phyloP scores from a whole-genome alignment of 495 filamentous ascomycete species.

The Penicillium salamii region DNA sequence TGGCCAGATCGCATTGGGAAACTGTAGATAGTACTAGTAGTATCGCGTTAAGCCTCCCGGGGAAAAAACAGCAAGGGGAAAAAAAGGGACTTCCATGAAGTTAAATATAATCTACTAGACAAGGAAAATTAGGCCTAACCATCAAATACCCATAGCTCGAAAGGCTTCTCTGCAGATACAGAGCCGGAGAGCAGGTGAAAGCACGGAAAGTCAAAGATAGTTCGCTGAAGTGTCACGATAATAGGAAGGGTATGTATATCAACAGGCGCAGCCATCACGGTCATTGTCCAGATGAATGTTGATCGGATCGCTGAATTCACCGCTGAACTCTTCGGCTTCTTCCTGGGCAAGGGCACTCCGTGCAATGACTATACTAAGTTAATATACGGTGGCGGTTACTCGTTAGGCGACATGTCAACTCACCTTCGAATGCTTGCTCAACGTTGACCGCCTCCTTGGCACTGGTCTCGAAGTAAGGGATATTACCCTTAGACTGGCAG shows the following conservation, averaged over 20 bases:
- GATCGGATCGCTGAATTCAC: conserved; percentile 95
- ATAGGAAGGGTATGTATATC: conserved; percentile 32
- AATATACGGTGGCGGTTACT: neutral
- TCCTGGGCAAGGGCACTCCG: conserved; percentile 93
- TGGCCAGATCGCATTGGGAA: no score
- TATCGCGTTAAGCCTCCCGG: neutral
- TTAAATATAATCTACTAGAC: conserved; percentile 22
- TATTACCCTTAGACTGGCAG: conserved; percentile 93
- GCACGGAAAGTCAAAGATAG: conserved; percentile 12
- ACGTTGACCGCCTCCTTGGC: conserved; percentile 98
- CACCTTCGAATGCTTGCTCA: conserved; percentile 97
- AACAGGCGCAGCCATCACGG: conserved; percentile 89
- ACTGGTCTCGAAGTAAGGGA: conserved; percentile 98
- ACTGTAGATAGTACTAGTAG: neutral
- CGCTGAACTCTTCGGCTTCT: conserved; percentile 87
- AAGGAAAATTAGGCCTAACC: conserved; percentile 4
- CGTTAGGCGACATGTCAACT: conserved; percentile 9
- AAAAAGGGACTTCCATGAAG: neutral
- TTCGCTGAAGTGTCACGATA: conserved; percentile 28
- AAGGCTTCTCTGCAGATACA: conserved; percentile 19
- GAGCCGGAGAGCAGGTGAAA: conserved; percentile 12
- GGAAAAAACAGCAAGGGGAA: neutral
- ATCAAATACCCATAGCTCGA: conserved; percentile 9
- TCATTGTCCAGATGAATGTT: conserved; percentile 94
- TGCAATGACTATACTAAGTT: conserved; percentile 72